Percentiles rank a stretch among this genome's conserved stretches.
phyloP scores from a whole-genome alignment of 306 rosid genomes.

The Arachis hypogaea region DNA sequence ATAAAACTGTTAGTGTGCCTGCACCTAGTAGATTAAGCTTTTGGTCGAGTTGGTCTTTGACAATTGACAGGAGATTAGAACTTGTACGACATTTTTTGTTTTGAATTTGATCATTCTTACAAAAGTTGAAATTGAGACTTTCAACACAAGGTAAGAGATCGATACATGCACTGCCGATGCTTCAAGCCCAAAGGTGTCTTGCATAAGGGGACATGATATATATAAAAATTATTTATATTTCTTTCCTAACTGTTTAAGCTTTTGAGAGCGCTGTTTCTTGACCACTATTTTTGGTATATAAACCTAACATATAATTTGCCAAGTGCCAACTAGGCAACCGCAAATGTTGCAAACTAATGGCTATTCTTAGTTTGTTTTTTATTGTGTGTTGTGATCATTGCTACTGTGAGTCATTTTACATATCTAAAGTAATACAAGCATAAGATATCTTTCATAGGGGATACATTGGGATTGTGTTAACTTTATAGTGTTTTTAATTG shows the following conservation, averaged over 20 bases:
- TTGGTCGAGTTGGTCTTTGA: not conserved
- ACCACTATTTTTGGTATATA: not conserved
- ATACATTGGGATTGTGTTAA: constrained; percentile 13
- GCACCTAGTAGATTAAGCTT: not conserved
- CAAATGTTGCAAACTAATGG: not conserved
- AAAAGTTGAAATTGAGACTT: not conserved
- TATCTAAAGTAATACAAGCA: constrained; percentile 14
- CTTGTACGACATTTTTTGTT: not conserved
- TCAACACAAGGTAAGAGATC: not conserved
- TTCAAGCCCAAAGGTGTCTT: not conserved
- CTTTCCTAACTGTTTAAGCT: not conserved
- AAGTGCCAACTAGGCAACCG: not conserved
- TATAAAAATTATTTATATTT: not conserved
- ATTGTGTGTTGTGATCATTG: not conserved
- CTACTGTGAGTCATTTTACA: not conserved
- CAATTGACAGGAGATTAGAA: not conserved
- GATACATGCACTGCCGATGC: not conserved
- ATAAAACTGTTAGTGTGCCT: not conserved
- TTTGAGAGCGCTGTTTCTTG: not conserved
- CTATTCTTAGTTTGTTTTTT: not conserved
- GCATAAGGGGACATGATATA: not conserved
- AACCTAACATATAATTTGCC: constrained; percentile 14
- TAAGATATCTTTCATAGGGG: not conserved
- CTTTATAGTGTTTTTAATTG: constrained; percentile 12
- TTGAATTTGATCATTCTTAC: too few species aligned